A percentile compares a stretch with the other conserved stretches of the same genome.
Conservation (phyloP, 192 early-diverging fungal genomes). For the Coemansia sp. region DNA sequence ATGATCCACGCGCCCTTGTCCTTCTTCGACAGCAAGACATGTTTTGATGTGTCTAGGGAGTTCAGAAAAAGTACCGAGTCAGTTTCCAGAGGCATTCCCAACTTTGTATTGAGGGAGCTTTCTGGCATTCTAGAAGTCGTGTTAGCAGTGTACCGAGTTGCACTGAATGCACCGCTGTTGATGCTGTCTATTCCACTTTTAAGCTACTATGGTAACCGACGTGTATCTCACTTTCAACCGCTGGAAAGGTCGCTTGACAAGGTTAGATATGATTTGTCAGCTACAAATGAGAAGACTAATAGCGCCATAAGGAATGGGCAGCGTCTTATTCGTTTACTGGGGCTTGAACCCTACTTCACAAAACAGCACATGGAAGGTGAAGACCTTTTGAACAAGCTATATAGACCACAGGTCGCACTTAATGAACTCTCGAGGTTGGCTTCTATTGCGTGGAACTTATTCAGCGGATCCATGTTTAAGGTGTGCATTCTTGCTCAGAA, state of each 20-base stretch:
- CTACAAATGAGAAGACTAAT: not conserved
- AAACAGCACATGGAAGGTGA: conserved; percentile 49
- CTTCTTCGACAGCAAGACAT: conserved; percentile 28
- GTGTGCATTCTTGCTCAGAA: conserved; percentile 28
- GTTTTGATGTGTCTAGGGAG: conserved; percentile 11
- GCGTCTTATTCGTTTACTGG: conserved; percentile 64
- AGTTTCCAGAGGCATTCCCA: conserved; percentile 6
- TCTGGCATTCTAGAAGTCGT: conserved; percentile 2
- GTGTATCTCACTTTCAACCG: not conserved
- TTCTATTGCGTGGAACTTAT: conserved; percentile 46
- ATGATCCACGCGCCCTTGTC: conserved; percentile 31
- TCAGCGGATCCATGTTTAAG: conserved; percentile 35
- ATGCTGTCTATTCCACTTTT: conserved; percentile 15
- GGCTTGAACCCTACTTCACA: conserved; percentile 56
- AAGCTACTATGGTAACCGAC: not conserved
- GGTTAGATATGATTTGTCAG: not conserved
- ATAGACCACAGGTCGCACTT: conserved; percentile 61
- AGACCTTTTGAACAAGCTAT: conserved; percentile 61
- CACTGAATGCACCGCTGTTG: conserved; percentile 15
- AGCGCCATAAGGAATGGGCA: conserved; percentile 53
- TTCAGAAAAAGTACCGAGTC: conserved; percentile 9
- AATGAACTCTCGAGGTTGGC: conserved; percentile 56
- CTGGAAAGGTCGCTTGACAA: conserved; percentile 2
- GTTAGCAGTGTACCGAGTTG: conserved; percentile 25
- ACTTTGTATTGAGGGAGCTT: conserved; percentile 15